Evolutionary conservation across 495 filamentous ascomycete genomes (phyloP).

Genomic region (Aspergillus carlsbadensis): DNA sequence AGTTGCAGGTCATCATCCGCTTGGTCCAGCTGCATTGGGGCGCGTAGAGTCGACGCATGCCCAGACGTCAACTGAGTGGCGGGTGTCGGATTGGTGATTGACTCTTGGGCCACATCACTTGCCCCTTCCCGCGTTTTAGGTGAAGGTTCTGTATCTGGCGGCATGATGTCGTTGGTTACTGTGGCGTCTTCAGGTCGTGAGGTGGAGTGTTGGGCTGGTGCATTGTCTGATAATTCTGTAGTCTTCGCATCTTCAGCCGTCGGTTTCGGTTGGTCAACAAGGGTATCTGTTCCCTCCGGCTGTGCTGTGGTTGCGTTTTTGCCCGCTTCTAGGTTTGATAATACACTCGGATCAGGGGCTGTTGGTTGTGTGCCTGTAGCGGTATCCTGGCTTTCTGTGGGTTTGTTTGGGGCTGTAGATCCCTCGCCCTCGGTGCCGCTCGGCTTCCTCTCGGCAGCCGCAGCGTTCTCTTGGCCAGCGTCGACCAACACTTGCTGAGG

Average conservation of each 20-base stretch:
- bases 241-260: background rate
- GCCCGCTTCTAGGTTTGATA: constrained; percentile 34
- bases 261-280: background rate
- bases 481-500: background rate
- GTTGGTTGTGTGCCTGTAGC: constrained; percentile 14
- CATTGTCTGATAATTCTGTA: constrained; percentile 1
- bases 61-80: constrained; percentile 8
- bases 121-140: constrained; percentile 5
- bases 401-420: constrained; percentile 1
- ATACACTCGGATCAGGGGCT: constrained; percentile 29
- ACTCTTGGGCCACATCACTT: background rate
- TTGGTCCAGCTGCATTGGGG: constrained; percentile 7
- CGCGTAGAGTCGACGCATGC: constrained; percentile 1
- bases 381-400: background rate
- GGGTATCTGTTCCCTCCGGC: background rate
- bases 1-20: background rate
- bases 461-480: background rate
- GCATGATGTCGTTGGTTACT: background rate
- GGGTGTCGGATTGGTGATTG: constrained; percentile 1
- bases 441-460: background rate
- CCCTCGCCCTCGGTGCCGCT: background rate
- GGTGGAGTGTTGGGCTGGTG: background rate
- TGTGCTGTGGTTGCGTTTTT: background rate
- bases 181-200: background rate
- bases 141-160: background rate